Conservation (phyloP, 345 rosid genomes). For the Acer saccharum region DNA sequence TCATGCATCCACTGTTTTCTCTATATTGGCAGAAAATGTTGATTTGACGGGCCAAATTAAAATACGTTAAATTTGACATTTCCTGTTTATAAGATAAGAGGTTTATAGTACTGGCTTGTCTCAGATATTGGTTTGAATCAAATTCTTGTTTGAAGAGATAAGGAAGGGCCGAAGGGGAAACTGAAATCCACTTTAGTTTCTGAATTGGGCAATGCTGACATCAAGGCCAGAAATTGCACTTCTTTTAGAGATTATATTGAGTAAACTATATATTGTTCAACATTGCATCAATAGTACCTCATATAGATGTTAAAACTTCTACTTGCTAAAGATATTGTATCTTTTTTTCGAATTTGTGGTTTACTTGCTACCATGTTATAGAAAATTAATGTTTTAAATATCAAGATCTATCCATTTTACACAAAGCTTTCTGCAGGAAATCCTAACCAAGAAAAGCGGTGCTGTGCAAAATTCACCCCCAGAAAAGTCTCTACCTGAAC, state of each 20-base stretch:
- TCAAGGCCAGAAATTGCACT: background rate
- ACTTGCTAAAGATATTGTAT: background rate
- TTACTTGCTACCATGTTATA: background rate
- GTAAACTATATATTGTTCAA: background rate
- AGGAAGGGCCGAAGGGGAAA: background rate
- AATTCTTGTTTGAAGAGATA: background rate
- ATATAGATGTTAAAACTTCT: background rate
- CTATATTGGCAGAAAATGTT: background rate
- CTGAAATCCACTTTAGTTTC: background rate
- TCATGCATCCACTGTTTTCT: background rate
- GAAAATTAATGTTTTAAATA: background rate
- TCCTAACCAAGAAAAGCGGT: constrained; percentile 76
- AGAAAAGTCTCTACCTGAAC: constrained; percentile 69
- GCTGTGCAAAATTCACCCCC: constrained; percentile 89
- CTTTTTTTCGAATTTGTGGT: background rate
- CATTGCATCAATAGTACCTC: background rate
- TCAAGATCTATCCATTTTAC: constrained; percentile 12
- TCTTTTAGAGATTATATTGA: no score
- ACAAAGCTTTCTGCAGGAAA: constrained; percentile 51
- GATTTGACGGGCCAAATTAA: background rate
- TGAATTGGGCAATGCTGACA: background rate
- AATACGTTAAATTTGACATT: background rate
- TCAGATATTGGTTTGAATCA: background rate
- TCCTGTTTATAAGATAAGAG: background rate
- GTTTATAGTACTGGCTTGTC: background rate